Percentiles rank a stretch among this genome's conserved stretches.
Conservation (phyloP, 2,329 filamentous ascomycete species). For the Aspergillus sp. region DNA sequence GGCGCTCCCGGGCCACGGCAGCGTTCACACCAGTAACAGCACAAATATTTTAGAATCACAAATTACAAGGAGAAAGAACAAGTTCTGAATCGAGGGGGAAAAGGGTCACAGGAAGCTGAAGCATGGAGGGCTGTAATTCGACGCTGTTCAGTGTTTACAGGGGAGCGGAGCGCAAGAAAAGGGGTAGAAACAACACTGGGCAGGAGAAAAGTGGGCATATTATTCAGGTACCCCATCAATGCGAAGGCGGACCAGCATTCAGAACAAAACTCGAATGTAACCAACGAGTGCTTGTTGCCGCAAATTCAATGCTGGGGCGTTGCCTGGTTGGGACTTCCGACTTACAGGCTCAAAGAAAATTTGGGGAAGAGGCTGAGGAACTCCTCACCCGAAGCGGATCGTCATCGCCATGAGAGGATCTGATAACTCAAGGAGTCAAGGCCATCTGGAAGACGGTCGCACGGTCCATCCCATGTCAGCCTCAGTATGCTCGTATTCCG, state of each 20-base stretch:
- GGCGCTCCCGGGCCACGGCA: background rate
- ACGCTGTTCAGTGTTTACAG: background rate
- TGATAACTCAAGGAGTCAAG: background rate
- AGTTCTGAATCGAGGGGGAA: background rate
- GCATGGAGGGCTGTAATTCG: background rate
- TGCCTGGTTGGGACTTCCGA: conserved; percentile 6
- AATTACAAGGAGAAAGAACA: background rate
- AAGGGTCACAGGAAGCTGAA: background rate
- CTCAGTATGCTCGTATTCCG: background rate
- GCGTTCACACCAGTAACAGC: background rate
- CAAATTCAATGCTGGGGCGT: background rate
- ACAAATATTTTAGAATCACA: background rate
- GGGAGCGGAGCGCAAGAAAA: background rate
- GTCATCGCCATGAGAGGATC: background rate
- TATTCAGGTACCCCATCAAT: background rate
- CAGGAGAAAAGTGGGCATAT: background rate
- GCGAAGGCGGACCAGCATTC: conserved; percentile 6
- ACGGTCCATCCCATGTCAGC: background rate
- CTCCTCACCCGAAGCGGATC: conserved; percentile 7
- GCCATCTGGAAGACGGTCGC: background rate
- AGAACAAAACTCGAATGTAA: background rate
- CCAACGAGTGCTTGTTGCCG: conserved; percentile 2
- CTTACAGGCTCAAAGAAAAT: conserved; percentile 3
- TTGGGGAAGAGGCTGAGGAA: background rate
- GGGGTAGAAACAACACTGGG: background rate